Evolutionary conservation across 257 asterid genomes (phyloP).

Genomic region (Eustoma russellianum): DNA sequence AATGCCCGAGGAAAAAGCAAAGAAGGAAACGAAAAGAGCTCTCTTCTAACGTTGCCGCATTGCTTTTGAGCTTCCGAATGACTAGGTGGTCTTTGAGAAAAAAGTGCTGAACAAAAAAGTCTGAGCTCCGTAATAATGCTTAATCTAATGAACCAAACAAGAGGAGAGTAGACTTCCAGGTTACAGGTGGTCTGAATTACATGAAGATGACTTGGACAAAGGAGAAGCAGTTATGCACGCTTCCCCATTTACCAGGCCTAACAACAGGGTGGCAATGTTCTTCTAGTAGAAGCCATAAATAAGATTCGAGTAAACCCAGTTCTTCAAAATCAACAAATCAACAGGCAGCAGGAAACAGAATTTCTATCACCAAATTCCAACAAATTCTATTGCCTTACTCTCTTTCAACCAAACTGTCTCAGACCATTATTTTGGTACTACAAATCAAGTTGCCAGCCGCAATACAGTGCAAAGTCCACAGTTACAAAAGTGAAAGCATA

Average conservation of each 20-base stretch:
- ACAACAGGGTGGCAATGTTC: conserved; percentile 55
- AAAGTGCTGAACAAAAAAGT: conserved; percentile 33
- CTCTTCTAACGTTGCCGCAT: conserved; percentile 55
- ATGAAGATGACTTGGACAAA: conserved; percentile 51
- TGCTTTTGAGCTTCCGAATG: conserved; percentile 42
- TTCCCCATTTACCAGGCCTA: conserved; percentile 52
- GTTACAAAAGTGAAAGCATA: too few species aligned
- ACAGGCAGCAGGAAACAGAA: too few species aligned
- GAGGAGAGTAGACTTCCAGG: conserved; percentile 26
- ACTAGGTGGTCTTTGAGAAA: conserved; percentile 43
- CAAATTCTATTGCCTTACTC: too few species aligned
- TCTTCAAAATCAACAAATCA: too few species aligned
- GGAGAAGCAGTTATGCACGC: conserved; percentile 52
- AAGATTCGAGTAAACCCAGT: conserved; percentile 2
- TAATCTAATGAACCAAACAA: conserved; percentile 37
- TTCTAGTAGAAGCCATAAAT: conserved; percentile 64
- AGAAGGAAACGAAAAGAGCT: conserved; percentile 44
- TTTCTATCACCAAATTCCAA: too few species aligned
- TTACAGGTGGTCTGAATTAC: conserved; percentile 30
- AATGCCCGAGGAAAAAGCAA: conserved; percentile 49
- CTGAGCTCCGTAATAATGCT: conserved; percentile 37
- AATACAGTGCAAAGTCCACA: too few species aligned
- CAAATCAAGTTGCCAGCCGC: too few species aligned
- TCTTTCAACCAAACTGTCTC: conserved; percentile 1
- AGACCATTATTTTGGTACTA: background rate